Conservation (phyloP, 2,329 filamentous ascomycete genomes). For the Ophiostoma angusticollis region DNA sequence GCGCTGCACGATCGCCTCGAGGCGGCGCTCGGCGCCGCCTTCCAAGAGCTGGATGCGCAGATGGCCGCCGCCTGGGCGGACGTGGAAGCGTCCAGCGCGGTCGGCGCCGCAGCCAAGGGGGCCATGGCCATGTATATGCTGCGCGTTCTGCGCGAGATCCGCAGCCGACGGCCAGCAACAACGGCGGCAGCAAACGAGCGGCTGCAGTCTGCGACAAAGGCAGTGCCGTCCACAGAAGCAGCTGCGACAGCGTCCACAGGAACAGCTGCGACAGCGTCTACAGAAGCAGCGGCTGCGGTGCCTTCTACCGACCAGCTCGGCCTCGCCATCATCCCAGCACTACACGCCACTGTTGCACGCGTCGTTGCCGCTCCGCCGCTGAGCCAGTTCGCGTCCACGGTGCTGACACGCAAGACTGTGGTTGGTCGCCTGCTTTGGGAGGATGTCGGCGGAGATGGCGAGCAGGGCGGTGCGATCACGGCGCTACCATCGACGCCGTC, state of each 20-base stretch:
- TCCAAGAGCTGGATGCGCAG: slow-evolving; percentile 39
- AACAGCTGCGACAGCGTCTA: no score
- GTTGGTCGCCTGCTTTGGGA: slow-evolving; percentile 66
- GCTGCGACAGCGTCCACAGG: no score
- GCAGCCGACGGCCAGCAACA: slow-evolving; percentile 44
- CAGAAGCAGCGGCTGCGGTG: not conserved
- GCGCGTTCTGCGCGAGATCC: slow-evolving; percentile 61
- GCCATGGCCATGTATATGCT: slow-evolving; percentile 53
- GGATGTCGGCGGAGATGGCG: slow-evolving; percentile 67
- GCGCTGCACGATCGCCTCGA: slow-evolving; percentile 23
- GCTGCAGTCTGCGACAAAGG: no score
- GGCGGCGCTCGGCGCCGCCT: slow-evolving; percentile 21
- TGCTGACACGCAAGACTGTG: slow-evolving; percentile 34
- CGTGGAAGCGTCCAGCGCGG: slow-evolving; percentile 25
- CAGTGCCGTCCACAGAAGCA: no score
- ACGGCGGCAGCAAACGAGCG: not conserved
- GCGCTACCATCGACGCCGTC: slow-evolving; percentile 68
- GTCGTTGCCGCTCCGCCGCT: slow-evolving; percentile 39
- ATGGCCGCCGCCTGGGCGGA: slow-evolving; percentile 37
- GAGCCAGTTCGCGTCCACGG: slow-evolving; percentile 30
- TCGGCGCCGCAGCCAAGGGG: slow-evolving; percentile 34
- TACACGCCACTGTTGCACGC: slow-evolving; percentile 50
- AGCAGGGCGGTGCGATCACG: no score
- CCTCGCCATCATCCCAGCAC: slow-evolving; percentile 42
- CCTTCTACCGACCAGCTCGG: slow-evolving; percentile 37